phyloP scores from a whole-genome alignment of 306 rosid genomes.

The Lathyrus tuberosus region DNA sequence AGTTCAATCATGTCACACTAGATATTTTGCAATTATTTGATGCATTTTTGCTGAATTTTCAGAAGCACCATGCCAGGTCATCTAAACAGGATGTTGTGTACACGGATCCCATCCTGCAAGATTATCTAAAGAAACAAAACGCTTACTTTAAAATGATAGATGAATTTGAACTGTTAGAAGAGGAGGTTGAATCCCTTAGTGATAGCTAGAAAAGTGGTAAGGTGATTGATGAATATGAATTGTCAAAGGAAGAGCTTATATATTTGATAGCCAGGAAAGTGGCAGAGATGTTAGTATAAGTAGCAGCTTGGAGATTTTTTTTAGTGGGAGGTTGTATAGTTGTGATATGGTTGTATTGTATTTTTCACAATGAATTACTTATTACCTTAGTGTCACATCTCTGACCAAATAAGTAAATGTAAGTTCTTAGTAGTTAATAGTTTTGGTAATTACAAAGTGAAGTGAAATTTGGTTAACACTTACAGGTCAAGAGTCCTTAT shows the following conservation, averaged over 20 bases:
- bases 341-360: conserved; percentile 27
- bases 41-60: conserved; percentile 42
- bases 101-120: conserved; percentile 45
- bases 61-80: conserved; percentile 47
- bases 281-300: conserved; percentile 27
- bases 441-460: too few relatives aligned
- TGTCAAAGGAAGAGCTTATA: background rate
- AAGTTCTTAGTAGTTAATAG: conserved; percentile 10
- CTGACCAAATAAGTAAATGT: conserved; percentile 29
- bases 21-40: conserved; percentile 39
- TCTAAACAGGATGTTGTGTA: conserved; percentile 26
- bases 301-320: conserved; percentile 29
- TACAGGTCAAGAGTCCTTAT: conserved; percentile 4
- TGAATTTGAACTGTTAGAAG: conserved; percentile 1
- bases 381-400: conserved; percentile 26
- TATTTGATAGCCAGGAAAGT: background rate
- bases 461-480: conserved; percentile 20
- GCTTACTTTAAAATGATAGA: conserved; percentile 59
- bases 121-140: conserved; percentile 56
- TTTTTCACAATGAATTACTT: conserved; percentile 30
- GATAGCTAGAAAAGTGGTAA: background rate
- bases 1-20: conserved; percentile 1
- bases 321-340: conserved; percentile 50
- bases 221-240: background rate
- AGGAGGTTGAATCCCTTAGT: background rate